Evolutionary conservation across 2,329 filamentous ascomycete species (phyloP), one percentile per base, ranked within the genome.

Genomic region (Neopestalotiopsis sp.): DNA sequence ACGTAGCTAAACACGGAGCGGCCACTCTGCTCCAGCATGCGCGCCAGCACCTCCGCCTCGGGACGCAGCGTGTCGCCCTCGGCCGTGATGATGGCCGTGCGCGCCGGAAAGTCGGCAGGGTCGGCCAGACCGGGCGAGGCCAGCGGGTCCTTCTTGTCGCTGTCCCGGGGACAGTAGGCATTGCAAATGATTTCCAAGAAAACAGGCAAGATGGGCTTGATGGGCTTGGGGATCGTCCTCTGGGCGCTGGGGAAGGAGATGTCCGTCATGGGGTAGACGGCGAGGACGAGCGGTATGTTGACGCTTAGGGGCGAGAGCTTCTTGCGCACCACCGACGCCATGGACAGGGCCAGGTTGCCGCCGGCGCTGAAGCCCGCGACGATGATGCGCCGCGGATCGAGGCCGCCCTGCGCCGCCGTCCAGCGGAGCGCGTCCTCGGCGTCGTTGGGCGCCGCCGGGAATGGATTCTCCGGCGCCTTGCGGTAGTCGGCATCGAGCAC

Each of bases 381-480:
- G 3, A 28, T 13, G 42, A 64, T 20, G 40, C 42, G 38, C 40
- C 17, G 10, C 6, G 13, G 12, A 3, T 64, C 40, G 13, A 64
- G 28, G 20, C 20, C 10, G 9, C 42, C 40, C 40, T 34, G 61
- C n/a, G 38, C n/a, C 0, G 20, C 40, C 34, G 32, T 24, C 61
- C 61, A 64, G n/a, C 28, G 34, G 20, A 64, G 61, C 20, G 40
- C 42, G 61, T 64, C 61, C n/a, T 64, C 61, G 20, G 40, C 61
- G 24, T 64, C 40, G 28, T 64, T 7, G n/a, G 42, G 42, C 38
- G 78, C 79, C 17, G 81, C 80, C n/a, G 86, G 86, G 69, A 85
- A 87, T 5, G 82, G 75, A 69, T 81, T 74, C 73, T 87, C 85
- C 6, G 86, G 86, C 0, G 85, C 82, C 0, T 87, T 80, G 4